phyloP scores from a whole-genome alignment of 331 rosid species.

The Ulmus americana region DNA sequence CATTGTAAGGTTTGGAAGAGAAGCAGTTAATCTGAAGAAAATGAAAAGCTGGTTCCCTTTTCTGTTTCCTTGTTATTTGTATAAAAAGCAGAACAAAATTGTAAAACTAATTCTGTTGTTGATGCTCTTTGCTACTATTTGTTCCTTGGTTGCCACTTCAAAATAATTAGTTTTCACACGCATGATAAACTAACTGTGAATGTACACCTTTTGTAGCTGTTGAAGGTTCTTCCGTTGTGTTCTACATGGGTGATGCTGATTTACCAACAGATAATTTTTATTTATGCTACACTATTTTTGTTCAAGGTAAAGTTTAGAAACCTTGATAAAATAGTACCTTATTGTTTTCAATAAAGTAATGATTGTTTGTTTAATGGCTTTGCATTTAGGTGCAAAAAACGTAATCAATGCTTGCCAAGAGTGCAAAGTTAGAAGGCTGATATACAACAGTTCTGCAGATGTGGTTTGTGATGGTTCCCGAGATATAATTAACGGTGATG shows the following conservation, averaged over 20 bases:
- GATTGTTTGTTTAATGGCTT: slow-evolving; percentile 23
- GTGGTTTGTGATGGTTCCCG: slow-evolving; percentile 62
- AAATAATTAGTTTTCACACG: background rate
- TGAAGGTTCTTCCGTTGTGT: slow-evolving; percentile 72
- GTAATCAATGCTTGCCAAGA: slow-evolving; percentile 73
- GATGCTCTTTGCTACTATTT: background rate
- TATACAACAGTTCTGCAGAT: slow-evolving; percentile 80
- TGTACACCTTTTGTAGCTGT: slow-evolving; percentile 47
- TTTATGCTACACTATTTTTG: slow-evolving; percentile 49
- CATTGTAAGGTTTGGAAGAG: background rate
- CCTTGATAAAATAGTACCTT: background rate
- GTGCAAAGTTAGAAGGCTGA: slow-evolving; percentile 61
- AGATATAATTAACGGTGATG: slow-evolving; percentile 46
- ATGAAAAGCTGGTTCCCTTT: background rate
- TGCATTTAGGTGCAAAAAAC: slow-evolving; percentile 70
- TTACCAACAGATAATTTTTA: slow-evolving; percentile 37
- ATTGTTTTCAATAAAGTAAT: slow-evolving; percentile 10
- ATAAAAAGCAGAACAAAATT: background rate
- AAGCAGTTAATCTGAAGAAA: background rate
- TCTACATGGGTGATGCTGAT: slow-evolving; percentile 52
- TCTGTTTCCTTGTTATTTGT: background rate
- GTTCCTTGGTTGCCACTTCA: background rate
- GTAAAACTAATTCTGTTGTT: background rate
- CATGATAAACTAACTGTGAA: slow-evolving; percentile 17
- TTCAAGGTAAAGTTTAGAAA: slow-evolving; percentile 52